Base-by-base conservation (phyloP, 2,329 filamentous ascomycete genomes). In the Beauveria sp. region DNA sequence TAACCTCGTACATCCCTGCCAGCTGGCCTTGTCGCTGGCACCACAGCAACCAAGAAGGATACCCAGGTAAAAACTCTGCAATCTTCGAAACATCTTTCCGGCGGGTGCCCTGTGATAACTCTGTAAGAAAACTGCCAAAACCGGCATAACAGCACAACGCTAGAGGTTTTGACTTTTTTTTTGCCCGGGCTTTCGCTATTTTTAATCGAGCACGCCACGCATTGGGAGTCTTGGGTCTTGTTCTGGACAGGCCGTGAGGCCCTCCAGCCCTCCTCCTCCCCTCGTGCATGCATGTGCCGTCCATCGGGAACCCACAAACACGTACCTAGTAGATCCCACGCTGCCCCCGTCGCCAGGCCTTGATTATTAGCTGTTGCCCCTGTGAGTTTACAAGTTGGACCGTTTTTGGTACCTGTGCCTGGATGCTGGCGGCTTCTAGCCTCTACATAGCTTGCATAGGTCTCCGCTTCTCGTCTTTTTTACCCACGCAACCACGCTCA, bases 391-490 rank as follows among this genome's bases (percentile, higher is more conserved):
- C 22, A 24, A 24, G 22, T 18, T 43, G 16, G 14, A 4, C 22
- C 34, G 37, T 34, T 14, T 46, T 55, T 28, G 54, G 54, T 55
- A 55, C 41, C 54, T 55, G 54, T 55, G 47, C 41, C 54, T 55
- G 54, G 22, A 16, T 18, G 22, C n/a, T 20, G 20, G 48, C 5
- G 30, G 30, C 30, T 34, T 34, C 30, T 34, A 34, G 30, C 30
- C 30, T 34, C 30, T 34, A 34, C 30, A 34, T 34, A 14, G 30
- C 12, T 34, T 34, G 30, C 30, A 34, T 34, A 34, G 4, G 54
- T 46, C 54, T 37, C 54, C 54, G 55, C 55, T 50, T 34, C 28
- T 26, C 18, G 9, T n/a, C 7, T n/a, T 30, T n/a, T 22, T 30
- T 57, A 26, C 53, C 51, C 28, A 53, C 18, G n/a, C n/a, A n/a